Percentiles rank a stretch among this genome's conserved stretches.
These are phyloP conservation scores for Boletus rubropictus DNA, from an alignment of 768 basidiomycete genomes.

Conservation along the genomic window DNA sequence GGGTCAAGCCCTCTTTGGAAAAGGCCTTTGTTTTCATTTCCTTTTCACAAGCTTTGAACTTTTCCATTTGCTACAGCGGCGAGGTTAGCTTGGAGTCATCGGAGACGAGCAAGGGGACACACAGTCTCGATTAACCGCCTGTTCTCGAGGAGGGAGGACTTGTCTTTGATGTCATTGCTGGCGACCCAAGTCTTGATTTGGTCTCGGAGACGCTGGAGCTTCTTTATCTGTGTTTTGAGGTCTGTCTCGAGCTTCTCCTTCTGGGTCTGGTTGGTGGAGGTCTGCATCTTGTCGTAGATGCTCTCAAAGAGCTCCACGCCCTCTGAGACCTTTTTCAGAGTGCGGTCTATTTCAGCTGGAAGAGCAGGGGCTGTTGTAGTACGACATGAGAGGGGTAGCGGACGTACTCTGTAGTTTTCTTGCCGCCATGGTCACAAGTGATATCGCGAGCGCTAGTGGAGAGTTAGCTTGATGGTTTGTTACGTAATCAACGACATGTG, in stretches of 20 bases:
- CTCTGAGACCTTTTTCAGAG: slow-evolving; percentile 92
- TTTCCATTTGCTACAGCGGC: slow-evolving; percentile 93
- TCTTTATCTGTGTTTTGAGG: slow-evolving; percentile 98
- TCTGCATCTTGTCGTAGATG: slow-evolving; percentile 98
- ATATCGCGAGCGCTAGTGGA: background rate
- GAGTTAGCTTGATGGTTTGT: slow-evolving; percentile 1
- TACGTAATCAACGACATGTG: slow-evolving; percentile 21
- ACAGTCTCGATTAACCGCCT: slow-evolving; percentile 96
- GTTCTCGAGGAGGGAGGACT: slow-evolving; percentile 85
- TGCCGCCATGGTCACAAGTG: slow-evolving; percentile 62
- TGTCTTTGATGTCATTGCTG: slow-evolving; percentile 99
- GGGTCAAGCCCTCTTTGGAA: slow-evolving; percentile 95
- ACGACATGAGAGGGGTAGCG: background rate
- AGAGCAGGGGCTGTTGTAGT: background rate
- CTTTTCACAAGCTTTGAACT: slow-evolving; percentile 99
- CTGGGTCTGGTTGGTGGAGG: slow-evolving; percentile 92
- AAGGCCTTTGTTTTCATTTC: slow-evolving; percentile 99
- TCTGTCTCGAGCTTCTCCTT: slow-evolving; percentile 97
- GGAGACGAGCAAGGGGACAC: slow-evolving; percentile 28
- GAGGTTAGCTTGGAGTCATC: background rate
- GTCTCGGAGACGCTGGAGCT: slow-evolving; percentile 75
- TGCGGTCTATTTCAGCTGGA: slow-evolving; percentile 96
- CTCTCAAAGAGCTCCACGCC: slow-evolving; percentile 93
- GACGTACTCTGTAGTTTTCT: slow-evolving; percentile 80
- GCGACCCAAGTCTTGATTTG: slow-evolving; percentile 96